These are phyloP conservation scores for Globisporangium sylvaticum DNA, from an alignment of 352 stramenopile genomes.

Conservation along the genomic window DNA sequence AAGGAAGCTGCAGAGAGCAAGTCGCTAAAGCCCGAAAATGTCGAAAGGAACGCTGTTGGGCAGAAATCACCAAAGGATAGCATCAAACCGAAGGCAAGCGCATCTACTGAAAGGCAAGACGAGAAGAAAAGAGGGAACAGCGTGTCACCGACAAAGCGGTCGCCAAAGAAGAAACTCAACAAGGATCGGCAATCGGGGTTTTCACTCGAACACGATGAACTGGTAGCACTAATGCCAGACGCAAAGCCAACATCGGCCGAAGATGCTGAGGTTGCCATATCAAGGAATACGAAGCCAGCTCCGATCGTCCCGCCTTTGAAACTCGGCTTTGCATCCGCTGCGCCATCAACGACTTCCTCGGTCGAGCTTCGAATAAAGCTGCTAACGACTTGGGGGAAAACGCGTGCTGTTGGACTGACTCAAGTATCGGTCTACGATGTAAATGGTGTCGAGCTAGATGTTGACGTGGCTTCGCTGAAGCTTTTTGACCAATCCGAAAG, in stretches of 20 bases:
- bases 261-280: not conserved
- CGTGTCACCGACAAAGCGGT: slow-evolving; percentile 9
- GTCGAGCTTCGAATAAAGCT: slow-evolving; percentile 61
- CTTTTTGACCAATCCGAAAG: slow-evolving; percentile 50
- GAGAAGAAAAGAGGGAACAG: not conserved
- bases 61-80: not conserved
- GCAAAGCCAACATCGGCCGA: not conserved
- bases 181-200: not conserved
- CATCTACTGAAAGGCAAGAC: not conserved
- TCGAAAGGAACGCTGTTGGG: not conserved
- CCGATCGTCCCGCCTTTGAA: slow-evolving; percentile 27
- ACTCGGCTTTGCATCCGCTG: slow-evolving; percentile 11
- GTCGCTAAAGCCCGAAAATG: not conserved
- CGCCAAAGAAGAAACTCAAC: slow-evolving; percentile 7
- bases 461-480: slow-evolving; percentile 41
- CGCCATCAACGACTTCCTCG: not conserved
- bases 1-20: not conserved
- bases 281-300: not conserved
- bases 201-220: not conserved
- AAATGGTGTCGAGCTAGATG: slow-evolving; percentile 47
- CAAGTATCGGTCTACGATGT: slow-evolving; percentile 66
- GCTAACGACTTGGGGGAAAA: slow-evolving; percentile 65
- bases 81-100: not conserved
- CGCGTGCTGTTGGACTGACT: slow-evolving; percentile 50
- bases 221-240: not conserved